Conservation (phyloP, 192 early-diverging fungal genomes). For the Mortierella hygrophila region DNA sequence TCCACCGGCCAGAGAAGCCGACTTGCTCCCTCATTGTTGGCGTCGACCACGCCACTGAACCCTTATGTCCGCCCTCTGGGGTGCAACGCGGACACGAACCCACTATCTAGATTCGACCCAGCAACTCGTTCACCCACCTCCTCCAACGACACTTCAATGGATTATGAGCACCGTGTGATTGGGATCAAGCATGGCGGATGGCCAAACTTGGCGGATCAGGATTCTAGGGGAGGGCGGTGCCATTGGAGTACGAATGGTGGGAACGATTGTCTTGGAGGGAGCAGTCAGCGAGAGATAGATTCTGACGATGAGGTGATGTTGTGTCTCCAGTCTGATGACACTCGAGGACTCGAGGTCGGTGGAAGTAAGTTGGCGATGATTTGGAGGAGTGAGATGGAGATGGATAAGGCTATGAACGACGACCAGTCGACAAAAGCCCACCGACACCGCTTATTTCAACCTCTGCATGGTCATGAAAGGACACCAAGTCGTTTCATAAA, state of each 20-base stretch:
- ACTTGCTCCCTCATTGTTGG: neutral
- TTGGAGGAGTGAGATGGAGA: neutral
- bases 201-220: neutral
- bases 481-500: neutral
- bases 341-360: neutral
- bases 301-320: neutral
- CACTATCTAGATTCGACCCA: neutral
- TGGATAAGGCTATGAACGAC: neutral
- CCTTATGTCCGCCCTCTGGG: neutral
- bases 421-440: neutral
- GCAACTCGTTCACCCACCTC: neutral
- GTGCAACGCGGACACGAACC: neutral
- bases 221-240: neutral
- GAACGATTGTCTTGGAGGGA: neutral
- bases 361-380: neutral
- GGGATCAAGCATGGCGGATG: conserved; percentile 13
- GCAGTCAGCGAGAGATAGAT: neutral
- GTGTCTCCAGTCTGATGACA: neutral
- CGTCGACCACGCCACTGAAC: neutral
- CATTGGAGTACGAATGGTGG: neutral
- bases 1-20: neutral
- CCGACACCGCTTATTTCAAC: neutral
- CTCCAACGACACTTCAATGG: neutral
- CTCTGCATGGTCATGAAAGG: neutral
- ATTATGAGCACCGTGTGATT: conserved; percentile 9